A percentile compares a stretch with the other conserved stretches of the same genome.
Conservation (phyloP, 2,329 filamentous ascomycete species). For the Cordyceps fumosorosea region DNA sequence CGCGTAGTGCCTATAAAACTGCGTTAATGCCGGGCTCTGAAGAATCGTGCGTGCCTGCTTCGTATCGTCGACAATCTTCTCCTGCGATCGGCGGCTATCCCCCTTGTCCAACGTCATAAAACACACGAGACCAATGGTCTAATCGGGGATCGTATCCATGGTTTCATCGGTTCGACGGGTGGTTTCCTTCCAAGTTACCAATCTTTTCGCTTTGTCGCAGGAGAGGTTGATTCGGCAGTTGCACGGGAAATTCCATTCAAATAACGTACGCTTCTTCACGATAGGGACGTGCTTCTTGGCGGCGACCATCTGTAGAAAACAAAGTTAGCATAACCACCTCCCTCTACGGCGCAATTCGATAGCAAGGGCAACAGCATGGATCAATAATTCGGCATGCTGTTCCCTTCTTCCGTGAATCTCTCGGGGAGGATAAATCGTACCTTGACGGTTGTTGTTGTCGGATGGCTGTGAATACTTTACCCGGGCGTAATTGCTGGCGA, state of each 20-base stretch:
- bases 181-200: background rate
- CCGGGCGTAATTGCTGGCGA: constrained; percentile 8
- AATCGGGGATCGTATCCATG: background rate
- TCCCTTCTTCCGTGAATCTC: background rate
- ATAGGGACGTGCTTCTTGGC: constrained; percentile 99
- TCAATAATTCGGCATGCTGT: background rate
- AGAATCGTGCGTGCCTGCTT: background rate
- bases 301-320: constrained; percentile 77
- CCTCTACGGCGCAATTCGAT: background rate
- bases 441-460: constrained; percentile 14
- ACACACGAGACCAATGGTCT: background rate
- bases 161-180: background rate
- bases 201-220: background rate
- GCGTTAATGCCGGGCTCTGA: background rate
- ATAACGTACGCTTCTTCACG: constrained; percentile 97
- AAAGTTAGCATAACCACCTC: constrained; percentile 23
- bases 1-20: constrained; percentile 69
- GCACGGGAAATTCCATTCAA: background rate
- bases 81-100: background rate
- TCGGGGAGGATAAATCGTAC: background rate
- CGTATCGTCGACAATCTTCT: background rate
- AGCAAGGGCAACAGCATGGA: background rate
- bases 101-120: background rate
- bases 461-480: constrained; percentile 13
- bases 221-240: background rate